phyloP scores from a whole-genome alignment of 2,329 filamentous ascomycete genomes.

The Diaporthe humulicola region DNA sequence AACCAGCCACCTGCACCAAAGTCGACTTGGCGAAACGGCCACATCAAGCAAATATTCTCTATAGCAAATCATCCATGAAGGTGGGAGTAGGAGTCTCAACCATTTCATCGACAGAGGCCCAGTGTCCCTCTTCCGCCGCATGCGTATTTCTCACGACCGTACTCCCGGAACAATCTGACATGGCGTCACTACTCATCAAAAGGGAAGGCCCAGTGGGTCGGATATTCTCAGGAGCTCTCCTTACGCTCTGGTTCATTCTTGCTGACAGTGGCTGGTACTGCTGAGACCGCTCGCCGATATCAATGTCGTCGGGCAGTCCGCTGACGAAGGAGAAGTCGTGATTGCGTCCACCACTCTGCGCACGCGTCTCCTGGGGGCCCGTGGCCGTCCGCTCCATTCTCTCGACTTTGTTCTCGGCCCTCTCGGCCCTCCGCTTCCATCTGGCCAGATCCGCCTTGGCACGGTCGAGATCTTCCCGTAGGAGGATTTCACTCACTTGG shows the following conservation, averaged over 20 bases:
- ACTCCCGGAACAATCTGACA: conserved; percentile 38
- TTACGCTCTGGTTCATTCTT: conserved; percentile 37
- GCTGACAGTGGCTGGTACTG: conserved; percentile 16
- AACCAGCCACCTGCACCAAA: neutral
- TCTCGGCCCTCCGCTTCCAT: conserved; percentile 38
- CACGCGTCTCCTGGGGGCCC: conserved; percentile 20
- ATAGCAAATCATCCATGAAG: conserved; percentile 17
- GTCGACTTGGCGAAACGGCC: neutral
- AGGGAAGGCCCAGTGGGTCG: neutral
- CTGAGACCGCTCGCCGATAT: conserved; percentile 3
- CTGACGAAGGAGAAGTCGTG: conserved; percentile 32
- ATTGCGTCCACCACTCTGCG: neutral
- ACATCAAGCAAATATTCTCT: neutral
- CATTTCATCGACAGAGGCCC: conserved; percentile 24
- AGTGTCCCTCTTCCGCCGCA: neutral
- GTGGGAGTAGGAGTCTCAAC: conserved; percentile 5
- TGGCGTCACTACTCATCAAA: conserved; percentile 11
- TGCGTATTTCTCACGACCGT: conserved; percentile 36
- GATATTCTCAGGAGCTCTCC: conserved; percentile 13
- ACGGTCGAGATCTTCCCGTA: conserved; percentile 35
- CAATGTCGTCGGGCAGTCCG: conserved; percentile 33
- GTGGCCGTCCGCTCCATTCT: conserved; percentile 17
- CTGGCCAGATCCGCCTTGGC: conserved; percentile 24
- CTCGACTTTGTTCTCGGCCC: conserved; percentile 34
- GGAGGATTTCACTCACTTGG: conserved; percentile 30